These are phyloP conservation scores for Neckera pumila DNA, from an alignment of 225 moss, liverwort and hornwort genomes.

Conservation along the genomic window DNA sequence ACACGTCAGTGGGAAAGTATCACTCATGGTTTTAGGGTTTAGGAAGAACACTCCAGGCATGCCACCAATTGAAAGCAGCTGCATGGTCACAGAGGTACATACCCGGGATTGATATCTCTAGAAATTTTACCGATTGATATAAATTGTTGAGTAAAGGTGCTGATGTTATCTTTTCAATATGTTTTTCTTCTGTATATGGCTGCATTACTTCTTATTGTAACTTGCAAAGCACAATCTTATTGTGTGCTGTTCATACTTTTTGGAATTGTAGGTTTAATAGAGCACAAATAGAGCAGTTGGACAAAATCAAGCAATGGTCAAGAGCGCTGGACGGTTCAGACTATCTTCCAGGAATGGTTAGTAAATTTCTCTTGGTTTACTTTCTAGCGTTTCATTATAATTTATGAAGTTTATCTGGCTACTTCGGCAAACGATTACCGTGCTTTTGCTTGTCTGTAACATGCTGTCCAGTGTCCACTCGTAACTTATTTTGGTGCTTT, in stretches of 20 bases:
- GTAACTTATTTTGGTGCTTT: background rate
- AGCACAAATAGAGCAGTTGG: conserved; percentile 60
- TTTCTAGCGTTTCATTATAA: background rate
- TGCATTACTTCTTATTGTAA: background rate
- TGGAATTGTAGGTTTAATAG: conserved; percentile 37
- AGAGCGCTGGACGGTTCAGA: conserved; percentile 93
- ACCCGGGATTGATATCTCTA: background rate
- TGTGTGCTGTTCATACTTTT: background rate
- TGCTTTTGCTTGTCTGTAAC: background rate
- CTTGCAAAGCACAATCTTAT: background rate
- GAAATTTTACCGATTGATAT: background rate
- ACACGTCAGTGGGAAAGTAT: background rate
- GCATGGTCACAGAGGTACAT: background rate
- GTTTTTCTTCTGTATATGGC: background rate
- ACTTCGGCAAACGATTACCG: background rate
- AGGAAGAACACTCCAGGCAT: background rate
- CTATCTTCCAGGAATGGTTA: conserved; percentile 96
- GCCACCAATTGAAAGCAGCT: background rate
- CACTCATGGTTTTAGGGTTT: background rate
- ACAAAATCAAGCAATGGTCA: conserved; percentile 91
- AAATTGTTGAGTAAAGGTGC: background rate
- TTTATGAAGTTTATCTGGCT: background rate
- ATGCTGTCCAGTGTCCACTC: background rate
- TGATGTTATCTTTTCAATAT: background rate
- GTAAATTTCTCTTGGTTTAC: background rate